Percentiles rank a stretch among this genome's conserved stretches.
phyloP scores from a whole-genome alignment of 2,329 filamentous ascomycete genomes.

The Graphiopsis chlorocephala region DNA sequence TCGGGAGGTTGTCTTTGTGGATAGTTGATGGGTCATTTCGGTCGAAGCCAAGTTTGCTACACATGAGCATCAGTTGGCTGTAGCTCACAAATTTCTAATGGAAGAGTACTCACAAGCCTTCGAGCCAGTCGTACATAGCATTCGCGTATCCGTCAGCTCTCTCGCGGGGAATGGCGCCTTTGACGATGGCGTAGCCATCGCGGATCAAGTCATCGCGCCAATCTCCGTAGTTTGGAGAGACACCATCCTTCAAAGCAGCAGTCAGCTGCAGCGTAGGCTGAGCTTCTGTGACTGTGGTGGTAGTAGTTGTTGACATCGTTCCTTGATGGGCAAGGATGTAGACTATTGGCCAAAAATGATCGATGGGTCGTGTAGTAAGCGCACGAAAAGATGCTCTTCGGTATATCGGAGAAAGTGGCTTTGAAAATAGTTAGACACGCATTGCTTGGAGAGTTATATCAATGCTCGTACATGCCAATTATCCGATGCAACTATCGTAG shows the following conservation, averaged over 20 bases:
- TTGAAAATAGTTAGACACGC: neutral
- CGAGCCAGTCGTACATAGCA: slow-evolving; percentile 31
- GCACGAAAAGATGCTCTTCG: neutral
- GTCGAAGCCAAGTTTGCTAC: slow-evolving; percentile 36
- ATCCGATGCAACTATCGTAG: neutral
- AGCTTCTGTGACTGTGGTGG: slow-evolving; percentile 20
- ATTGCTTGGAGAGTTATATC: neutral
- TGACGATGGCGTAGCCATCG: slow-evolving; percentile 48
- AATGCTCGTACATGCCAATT: neutral
- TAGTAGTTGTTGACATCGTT: slow-evolving; percentile 3
- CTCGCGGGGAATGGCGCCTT: slow-evolving; percentile 44
- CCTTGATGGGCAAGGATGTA: neutral
- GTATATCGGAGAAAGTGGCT: neutral
- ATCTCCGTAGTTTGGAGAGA: slow-evolving; percentile 25
- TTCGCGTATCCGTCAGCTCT: slow-evolving; percentile 38
- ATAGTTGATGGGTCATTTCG: slow-evolving; percentile 37
- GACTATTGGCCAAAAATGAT: neutral
- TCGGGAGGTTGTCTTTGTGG: slow-evolving; percentile 35
- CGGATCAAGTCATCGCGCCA: slow-evolving; percentile 37
- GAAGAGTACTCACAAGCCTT: slow-evolving; percentile 38
- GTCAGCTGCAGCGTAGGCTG: slow-evolving; percentile 7
- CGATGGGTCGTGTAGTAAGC: neutral
- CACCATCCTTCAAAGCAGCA: slow-evolving; percentile 20
- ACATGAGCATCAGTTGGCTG: slow-evolving; percentile 18
- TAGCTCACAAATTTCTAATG: neutral